Percentiles rank a stretch among this genome's conserved stretches.
Conservation (phyloP, 257 asterid genomes). For the Jacaranda mimosifolia region DNA sequence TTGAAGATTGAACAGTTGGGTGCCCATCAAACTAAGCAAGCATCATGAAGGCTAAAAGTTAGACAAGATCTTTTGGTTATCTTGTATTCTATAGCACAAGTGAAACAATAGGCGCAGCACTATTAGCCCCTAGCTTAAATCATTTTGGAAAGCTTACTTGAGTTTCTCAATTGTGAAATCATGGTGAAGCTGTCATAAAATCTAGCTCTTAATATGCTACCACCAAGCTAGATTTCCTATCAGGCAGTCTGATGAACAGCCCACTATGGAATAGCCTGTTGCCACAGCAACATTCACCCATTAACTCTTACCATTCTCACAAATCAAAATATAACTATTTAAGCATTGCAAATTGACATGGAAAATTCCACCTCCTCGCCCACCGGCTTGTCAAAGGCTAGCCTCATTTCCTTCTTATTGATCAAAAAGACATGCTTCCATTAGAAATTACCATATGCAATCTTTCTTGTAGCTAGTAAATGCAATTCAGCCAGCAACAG, state of each 20-base stretch:
- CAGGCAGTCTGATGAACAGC: neutral
- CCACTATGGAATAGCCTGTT: neutral
- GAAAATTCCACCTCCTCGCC: neutral
- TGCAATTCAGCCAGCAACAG: neutral
- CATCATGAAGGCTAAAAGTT: neutral
- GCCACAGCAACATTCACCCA: neutral
- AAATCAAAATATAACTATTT: neutral
- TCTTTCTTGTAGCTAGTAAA: too few species aligned
- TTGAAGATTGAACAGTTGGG: neutral
- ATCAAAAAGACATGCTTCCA: neutral
- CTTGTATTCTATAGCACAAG: neutral
- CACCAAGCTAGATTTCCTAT: neutral
- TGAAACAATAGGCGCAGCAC: neutral
- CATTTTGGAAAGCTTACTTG: neutral
- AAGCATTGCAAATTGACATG: neutral
- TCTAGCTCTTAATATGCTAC: neutral
- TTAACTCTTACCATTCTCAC: neutral
- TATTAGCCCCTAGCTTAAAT: neutral
- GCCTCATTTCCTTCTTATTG: neutral
- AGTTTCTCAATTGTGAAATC: neutral
- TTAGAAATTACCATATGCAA: neutral
- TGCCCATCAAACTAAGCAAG: neutral
- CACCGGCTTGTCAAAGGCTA: neutral
- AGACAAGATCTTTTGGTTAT: neutral
- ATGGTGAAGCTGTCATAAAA: too few species aligned